A percentile compares a stretch with the other conserved stretches of the same genome.
These are phyloP conservation scores for Taphrina sp. DNA, from an alignment of 1,139 yeast genomes.

Conservation along the genomic window DNA sequence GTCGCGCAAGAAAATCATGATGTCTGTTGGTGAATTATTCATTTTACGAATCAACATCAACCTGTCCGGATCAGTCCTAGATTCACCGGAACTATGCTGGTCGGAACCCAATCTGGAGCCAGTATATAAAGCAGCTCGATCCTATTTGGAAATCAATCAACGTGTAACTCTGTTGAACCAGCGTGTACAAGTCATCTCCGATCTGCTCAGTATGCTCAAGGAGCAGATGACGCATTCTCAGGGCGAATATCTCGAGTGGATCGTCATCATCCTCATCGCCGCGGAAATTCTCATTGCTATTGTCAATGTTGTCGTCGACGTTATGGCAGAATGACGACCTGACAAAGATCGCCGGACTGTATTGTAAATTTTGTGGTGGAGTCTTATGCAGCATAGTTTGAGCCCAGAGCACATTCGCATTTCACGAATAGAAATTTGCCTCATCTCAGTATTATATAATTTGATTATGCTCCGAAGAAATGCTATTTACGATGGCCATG, in stretches of 20 bases:
- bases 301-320: constrained; percentile 53
- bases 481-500: constrained; percentile 30
- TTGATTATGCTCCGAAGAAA: too few relatives aligned
- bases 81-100: constrained; percentile 98
- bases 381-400: too few relatives aligned
- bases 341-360: too few relatives aligned
- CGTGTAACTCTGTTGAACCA: constrained; percentile 82
- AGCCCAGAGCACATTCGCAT: too few relatives aligned
- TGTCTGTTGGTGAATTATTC: constrained; percentile 90
- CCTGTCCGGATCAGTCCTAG: constrained; percentile 90
- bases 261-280: constrained; percentile 88
- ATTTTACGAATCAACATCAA: constrained; percentile 79
- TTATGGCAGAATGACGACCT: constrained; percentile 36
- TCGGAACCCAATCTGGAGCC: constrained; percentile 97
- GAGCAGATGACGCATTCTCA: constrained; percentile 59
- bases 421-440: too few relatives aligned
- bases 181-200: constrained; percentile 87
- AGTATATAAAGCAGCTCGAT: constrained; percentile 92
- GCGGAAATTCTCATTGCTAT: constrained; percentile 88
- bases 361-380: too few relatives aligned
- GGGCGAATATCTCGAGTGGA: constrained; percentile 84
- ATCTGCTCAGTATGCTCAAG: constrained; percentile 88
- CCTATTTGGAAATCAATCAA: constrained; percentile 89
- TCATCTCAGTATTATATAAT: too few relatives aligned
- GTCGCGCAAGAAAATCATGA: constrained; percentile 93